These are phyloP conservation scores for Penstemon eatonii DNA, from an alignment of 257 asterid species.

Conservation along the genomic window DNA sequence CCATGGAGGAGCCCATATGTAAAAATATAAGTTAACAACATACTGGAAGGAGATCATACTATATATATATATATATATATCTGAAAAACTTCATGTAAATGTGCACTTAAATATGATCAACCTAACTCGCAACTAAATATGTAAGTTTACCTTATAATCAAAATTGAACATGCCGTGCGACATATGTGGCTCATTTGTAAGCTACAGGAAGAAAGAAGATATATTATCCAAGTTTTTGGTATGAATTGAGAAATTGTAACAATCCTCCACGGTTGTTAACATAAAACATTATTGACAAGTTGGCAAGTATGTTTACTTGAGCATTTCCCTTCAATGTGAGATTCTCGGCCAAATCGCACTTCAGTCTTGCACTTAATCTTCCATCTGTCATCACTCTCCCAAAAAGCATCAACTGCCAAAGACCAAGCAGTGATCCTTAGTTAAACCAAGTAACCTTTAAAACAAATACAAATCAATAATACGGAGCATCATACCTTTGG, in stretches of 20 bases:
- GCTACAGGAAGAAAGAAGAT: conserved; percentile 51
- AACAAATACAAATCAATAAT: conserved; percentile 15
- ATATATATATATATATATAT: neutral
- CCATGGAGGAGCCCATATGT: conserved; percentile 13
- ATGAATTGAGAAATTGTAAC: conserved; percentile 11
- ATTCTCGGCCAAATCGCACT: conserved; percentile 87
- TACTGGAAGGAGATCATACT: conserved; percentile 4
- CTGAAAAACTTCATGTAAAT: neutral
- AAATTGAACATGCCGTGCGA: conserved; percentile 89
- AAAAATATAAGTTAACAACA: conserved; percentile 12
- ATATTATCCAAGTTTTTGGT: conserved; percentile 7
- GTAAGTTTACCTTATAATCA: conserved; percentile 80
- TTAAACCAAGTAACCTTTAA: conserved; percentile 22
- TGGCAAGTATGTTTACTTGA: conserved; percentile 57
- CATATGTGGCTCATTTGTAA: conserved; percentile 91
- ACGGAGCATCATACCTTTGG: conserved; percentile 57
- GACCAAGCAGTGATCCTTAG: conserved; percentile 28
- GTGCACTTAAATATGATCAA: neutral
- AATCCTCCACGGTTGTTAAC: neutral
- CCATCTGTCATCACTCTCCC: conserved; percentile 94
- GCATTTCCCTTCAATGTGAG: conserved; percentile 84
- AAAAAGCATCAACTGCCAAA: conserved; percentile 80
- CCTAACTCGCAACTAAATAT: neutral
- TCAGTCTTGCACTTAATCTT: conserved; percentile 86
- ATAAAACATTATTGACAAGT: conserved; percentile 12